Evolutionary conservation across 768 basidiomycete species (phyloP), one percentile per base, ranked within the genome.

Genomic region (Epithele typhae): DNA sequence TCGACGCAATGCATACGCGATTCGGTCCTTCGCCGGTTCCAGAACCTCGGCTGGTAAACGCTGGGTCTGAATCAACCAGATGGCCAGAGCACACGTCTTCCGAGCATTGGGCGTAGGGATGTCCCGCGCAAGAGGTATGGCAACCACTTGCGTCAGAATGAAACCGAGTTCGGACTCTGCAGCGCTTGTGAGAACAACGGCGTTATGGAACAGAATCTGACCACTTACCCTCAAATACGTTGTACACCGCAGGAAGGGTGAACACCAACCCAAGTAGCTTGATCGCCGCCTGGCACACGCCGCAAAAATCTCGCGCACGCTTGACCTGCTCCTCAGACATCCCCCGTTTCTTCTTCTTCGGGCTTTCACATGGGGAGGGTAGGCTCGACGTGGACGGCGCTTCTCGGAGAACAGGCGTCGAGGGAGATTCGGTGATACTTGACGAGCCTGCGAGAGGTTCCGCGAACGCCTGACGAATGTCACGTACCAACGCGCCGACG

Each of bases 81-180:
- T 85, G 2, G 83, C 76, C 21, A 92, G 65, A 2, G 86, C 87
- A 48, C 78, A 89, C 1, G 90, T 92, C 62, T 92, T 92, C n/a
- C 90, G 79, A 10, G 86, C 77, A 59, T 91, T 91, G 5, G 85
- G 85, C 5, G 88, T 90, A 3, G 88, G 90, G 0, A 92, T 64
- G 22, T 75, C 69, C 4, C 75, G 68, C 0, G 84, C 77, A 18
- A 89, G 68, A 2, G 88, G 88, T 49, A 92, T 88, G 6, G 82
- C 78, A 8, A 92, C 68, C 8, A 86, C 70, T 10, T 75, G 73
- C 2, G 79, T 76, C 25, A 92, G 62, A 46, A 92, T 77, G 24
- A 68, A 67, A 17, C 70, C 63, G 4, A 89, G 71, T 49, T 88
- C 78, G 21, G 59, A 63, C 43, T 82, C 87, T 88, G 53, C 14